Percentiles rank a stretch among this genome's conserved stretches.
phyloP scores from a whole-genome alignment of 2,329 filamentous ascomycete genomes.

The Lachnellula hyalina region DNA sequence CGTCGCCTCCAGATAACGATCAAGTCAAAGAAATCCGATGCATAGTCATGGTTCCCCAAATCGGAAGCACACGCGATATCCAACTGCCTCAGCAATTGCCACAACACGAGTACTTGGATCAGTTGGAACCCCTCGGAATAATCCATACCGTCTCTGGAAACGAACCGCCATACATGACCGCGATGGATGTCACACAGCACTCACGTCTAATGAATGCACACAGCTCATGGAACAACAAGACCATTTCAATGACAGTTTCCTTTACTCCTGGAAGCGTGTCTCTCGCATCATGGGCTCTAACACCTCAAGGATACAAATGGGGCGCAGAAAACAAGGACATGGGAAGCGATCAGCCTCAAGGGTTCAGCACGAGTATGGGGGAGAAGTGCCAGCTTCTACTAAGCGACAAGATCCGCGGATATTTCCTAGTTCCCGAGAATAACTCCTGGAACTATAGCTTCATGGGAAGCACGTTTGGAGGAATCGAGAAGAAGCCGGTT shows the following conservation, averaged over 20 bases:
- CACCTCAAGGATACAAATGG: constrained; percentile 92
- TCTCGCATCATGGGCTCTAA: constrained; percentile 87
- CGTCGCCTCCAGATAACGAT: constrained; percentile 87
- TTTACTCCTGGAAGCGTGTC: constrained; percentile 97
- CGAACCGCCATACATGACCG: constrained; percentile 94
- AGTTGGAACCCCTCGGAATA: constrained; percentile 84
- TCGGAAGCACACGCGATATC: constrained; percentile 86
- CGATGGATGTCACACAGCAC: constrained; percentile 90
- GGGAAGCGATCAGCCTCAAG: constrained; percentile 86
- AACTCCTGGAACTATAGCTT: constrained; percentile 97
- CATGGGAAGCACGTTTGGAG: constrained; percentile 84
- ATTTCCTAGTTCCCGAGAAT: constrained; percentile 90
- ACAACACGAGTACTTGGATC: constrained; percentile 82
- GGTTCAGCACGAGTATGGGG: constrained; percentile 87
- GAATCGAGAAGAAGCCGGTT: constrained; percentile 83
- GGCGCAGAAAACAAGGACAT: constrained; percentile 92
- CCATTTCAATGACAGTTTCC: constrained; percentile 88
- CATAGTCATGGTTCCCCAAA: constrained; percentile 96
- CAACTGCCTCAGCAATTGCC: constrained; percentile 86
- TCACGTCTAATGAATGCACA: constrained; percentile 84
- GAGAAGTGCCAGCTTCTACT: constrained; percentile 92
- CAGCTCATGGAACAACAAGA: constrained; percentile 75
- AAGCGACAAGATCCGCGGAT: constrained; percentile 88
- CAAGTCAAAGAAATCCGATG: constrained; percentile 96
- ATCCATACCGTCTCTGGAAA: constrained; percentile 96